Conservation (phyloP, 768 basidiomycete genomes). For the Tricholoma bakamatsutake region DNA sequence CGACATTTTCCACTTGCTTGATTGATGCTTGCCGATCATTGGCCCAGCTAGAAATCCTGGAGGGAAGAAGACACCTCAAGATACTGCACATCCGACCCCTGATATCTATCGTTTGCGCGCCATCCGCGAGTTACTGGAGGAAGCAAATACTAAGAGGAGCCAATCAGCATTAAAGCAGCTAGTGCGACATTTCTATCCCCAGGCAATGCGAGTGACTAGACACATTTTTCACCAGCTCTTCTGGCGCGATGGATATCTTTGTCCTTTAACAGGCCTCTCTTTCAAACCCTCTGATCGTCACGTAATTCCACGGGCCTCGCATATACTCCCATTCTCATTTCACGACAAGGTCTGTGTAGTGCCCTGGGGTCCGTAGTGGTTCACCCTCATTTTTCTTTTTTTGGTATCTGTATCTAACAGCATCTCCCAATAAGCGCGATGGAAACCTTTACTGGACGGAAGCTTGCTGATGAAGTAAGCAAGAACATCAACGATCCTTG, state of each 20-base stretch:
- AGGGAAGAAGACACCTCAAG: background rate
- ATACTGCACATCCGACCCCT: background rate
- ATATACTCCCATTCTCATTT: background rate
- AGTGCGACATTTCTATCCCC: background rate
- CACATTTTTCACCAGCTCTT: background rate
- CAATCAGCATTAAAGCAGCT: background rate
- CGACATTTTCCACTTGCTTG: background rate
- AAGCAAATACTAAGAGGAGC: background rate
- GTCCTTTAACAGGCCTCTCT: background rate
- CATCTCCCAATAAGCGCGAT: background rate
- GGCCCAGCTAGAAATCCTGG: background rate
- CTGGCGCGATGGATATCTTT: background rate
- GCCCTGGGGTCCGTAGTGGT: background rate
- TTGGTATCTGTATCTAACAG: too few relatives aligned
- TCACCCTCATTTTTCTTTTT: background rate
- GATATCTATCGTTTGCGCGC: background rate
- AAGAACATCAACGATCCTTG: constrained; percentile 7
- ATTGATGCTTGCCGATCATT: background rate
- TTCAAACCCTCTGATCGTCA: background rate
- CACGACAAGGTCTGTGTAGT: background rate
- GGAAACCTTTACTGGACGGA: background rate
- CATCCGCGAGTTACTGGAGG: background rate
- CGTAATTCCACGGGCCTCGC: background rate
- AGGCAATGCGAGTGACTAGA: background rate
- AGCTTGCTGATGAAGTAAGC: background rate